A percentile compares a stretch with the other conserved stretches of the same genome.
Conservation (phyloP, 1,139 yeast species). For the Yamadazyma diddensiae region DNA sequence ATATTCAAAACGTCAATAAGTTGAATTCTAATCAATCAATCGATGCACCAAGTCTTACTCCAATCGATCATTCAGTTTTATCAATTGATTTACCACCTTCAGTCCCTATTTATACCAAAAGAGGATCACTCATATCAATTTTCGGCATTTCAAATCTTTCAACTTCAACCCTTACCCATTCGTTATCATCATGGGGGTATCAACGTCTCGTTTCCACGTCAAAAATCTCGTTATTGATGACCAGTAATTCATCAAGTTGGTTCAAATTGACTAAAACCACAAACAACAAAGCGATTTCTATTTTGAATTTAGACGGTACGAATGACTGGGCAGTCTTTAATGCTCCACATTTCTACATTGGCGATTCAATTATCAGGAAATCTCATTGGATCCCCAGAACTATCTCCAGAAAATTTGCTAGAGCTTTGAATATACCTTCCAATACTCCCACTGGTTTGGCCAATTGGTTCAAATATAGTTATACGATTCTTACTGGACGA, state of each 20-base stretch:
- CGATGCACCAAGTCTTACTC: conserved; percentile 28
- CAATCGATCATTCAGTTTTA: conserved; percentile 43
- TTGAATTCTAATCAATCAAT: conserved; percentile 16
- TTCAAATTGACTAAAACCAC: conserved; percentile 15
- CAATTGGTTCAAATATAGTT: conserved; percentile 36
- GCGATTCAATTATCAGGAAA: conserved; percentile 43
- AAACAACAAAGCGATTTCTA: conserved; percentile 16
- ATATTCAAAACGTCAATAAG: conserved; percentile 19
- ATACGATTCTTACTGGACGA: conserved; percentile 51
- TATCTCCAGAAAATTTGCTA: conserved; percentile 34
- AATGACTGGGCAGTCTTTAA: conserved; percentile 61
- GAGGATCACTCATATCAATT: conserved; percentile 49
- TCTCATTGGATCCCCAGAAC: conserved; percentile 37
- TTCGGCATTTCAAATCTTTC: conserved; percentile 30
- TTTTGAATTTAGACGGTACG: conserved; percentile 51
- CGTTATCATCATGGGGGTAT: conserved; percentile 36
- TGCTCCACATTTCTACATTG: conserved; percentile 51
- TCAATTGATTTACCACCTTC: conserved; percentile 55
- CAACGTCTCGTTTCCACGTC: conserved; percentile 48
- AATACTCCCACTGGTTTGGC: conserved; percentile 35
- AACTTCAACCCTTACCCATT: conserved; percentile 27
- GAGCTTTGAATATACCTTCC: conserved; percentile 11
- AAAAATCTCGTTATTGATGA: conserved; percentile 42
- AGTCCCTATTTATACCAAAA: conserved; percentile 46
- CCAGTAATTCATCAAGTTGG: conserved; percentile 19